Evolutionary conservation across 495 filamentous ascomycete species (phyloP), one percentile per base, ranked within the genome.

Genomic region (Penicillium herquei): DNA sequence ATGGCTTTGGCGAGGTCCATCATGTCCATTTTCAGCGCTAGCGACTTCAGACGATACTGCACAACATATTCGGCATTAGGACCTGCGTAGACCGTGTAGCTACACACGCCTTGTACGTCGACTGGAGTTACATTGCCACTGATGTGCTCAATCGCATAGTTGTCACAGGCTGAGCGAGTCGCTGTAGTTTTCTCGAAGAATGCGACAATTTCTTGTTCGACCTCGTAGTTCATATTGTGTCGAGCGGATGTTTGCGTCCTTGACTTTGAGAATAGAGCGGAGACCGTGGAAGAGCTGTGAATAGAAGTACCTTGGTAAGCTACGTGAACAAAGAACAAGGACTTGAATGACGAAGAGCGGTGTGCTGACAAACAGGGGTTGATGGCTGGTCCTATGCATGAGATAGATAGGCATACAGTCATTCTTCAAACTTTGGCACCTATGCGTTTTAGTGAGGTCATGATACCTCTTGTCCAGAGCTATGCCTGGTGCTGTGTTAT

Each of bases 81-180:
- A 39, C 76, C 72, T 12, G 70, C 70, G 41, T 75, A 77, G 43
- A 76, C 68, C 1, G 72, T 69, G 54, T 79, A 77, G 55, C 70
- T 73, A 63, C 73, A 75, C n/a, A 55, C 57, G n/a, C 74, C 74
- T 57, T 78, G 73, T n/a, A 77, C 58, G 18, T 46, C 49, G 7
- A 77, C 66, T 13, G 73, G 68, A 53, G 63, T 56, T 30, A 73
- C 59, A 33, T 64, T 52, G 13, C 65, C 71, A 11, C 71, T 67
- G 42, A 59, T 49, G 49, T 70, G 65, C 31, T 73, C 60, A 16
- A 44, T 66, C 35, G 70, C 70, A 56, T 13, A 57, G 3, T 39
- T 47, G 46, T 76, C 65, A 52, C 71, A 79, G 51, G 58, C 64
- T 54, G 55, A 39, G 46, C 68, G 72, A 62, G 62, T 69, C 13